These are phyloP conservation scores for Thelonectria olida DNA, from an alignment of 2,329 filamentous ascomycete genomes.

Conservation along the genomic window DNA sequence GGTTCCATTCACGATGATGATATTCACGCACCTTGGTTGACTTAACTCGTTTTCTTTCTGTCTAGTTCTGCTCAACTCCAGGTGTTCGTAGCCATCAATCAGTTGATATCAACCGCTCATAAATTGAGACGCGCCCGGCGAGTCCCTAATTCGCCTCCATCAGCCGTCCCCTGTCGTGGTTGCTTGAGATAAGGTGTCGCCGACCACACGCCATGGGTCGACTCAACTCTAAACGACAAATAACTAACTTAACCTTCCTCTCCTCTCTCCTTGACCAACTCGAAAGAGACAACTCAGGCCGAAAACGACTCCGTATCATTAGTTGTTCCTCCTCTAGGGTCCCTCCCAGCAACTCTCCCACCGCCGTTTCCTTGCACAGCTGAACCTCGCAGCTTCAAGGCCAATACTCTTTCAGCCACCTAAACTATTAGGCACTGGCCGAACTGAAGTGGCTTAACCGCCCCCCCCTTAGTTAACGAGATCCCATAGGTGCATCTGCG, in stretches of 20 bases:
- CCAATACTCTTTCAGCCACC: conserved; percentile 2
- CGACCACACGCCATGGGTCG: conserved; percentile 32
- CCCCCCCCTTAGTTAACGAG: conserved; percentile 27
- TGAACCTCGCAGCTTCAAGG: conserved; percentile 7
- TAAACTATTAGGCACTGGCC: conserved; percentile 18
- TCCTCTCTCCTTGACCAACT: conserved; percentile 9
- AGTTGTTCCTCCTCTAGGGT: too few relatives aligned
- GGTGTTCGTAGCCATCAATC: too few relatives aligned
- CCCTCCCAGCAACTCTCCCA: background rate
- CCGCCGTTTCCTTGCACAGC: conserved; percentile 5
- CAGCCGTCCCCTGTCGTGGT: conserved; percentile 24
- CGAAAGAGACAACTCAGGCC: too few relatives aligned
- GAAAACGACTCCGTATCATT: too few relatives aligned
- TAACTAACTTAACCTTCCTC: conserved; percentile 21
- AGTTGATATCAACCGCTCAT: background rate
- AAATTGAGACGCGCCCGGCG: conserved; percentile 19
- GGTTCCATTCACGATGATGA: conserved; percentile 6
- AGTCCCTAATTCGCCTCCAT: conserved; percentile 6
- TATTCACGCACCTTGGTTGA: conserved; percentile 11
- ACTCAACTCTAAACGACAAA: conserved; percentile 34
- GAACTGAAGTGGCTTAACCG: conserved; percentile 23
- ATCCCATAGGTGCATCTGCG: conserved; percentile 16
- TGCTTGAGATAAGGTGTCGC: conserved; percentile 37
- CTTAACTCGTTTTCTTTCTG: too few relatives aligned
- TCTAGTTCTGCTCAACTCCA: background rate